Evolutionary conservation across 1,284 basidiomycete genomes (phyloP), one percentile per base, ranked within the genome.

Genomic region (Austroboletus novae-zelandiae): DNA sequence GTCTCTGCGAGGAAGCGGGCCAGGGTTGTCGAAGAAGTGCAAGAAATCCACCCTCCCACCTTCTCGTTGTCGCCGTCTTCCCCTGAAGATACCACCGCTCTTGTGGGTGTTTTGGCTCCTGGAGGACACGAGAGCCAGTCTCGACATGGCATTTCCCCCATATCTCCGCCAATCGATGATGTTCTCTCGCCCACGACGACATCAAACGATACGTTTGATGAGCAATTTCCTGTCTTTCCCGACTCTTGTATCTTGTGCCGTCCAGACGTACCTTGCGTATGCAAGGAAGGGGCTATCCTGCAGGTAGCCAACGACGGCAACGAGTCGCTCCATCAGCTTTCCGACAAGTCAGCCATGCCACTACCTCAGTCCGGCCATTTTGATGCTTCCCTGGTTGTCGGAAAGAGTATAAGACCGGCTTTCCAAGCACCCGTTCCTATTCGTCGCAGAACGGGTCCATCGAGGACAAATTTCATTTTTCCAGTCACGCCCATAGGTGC

Each of bases 381-480:
- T 13, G 27, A 41, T n/a, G 32, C 53, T 41, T 49, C 58, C 32
- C 54, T 61, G 39, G 48, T 57, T 43, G 32, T 54, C 30, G 52
- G 57, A 4, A 51, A 60, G 18, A 89, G 83, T 39, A 86, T 89
- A 55, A 74, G 88, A 3, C 88, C 88, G 37, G 78, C 83, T 17
- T 90, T 86, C 62, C 85, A 91, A 60, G 81, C 88, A 2, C 76
- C 89, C 9, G 81, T 92, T 37, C 88, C 88, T 18, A 79, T 91
- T 47, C 84, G 83, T 50, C 81, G 84, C 39, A 77, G 77, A 31
- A 58, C 69, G 47, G 62, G 69, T 29, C 67, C 71, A 50, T 64
- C 69, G 18, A 64, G 59, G 20, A 51, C 64, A 43, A 78, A 78
- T 51, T 69, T 76, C 23, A 68, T 85, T 40, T 88, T 85, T 65